These are phyloP conservation scores for Parastagonospora nodorum DNA, from an alignment of 2,329 filamentous ascomycete species.

Conservation along the genomic window DNA sequence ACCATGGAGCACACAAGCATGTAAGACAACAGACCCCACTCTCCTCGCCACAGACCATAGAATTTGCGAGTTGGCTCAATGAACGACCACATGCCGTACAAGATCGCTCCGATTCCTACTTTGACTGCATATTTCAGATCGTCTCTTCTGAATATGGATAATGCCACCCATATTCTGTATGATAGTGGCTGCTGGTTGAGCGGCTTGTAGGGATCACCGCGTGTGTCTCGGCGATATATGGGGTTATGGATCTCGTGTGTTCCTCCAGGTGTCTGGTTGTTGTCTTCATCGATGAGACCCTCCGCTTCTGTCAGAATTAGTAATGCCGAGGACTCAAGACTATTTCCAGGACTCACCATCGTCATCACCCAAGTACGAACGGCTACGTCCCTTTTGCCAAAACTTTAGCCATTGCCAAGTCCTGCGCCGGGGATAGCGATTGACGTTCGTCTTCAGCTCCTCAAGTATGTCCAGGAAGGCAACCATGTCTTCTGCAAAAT, in stretches of 20 bases:
- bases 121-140: slow-evolving; percentile 85
- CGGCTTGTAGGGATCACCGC: slow-evolving; percentile 35
- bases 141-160: slow-evolving; percentile 65
- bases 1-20: slow-evolving; percentile 96
- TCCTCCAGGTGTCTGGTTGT: slow-evolving; percentile 32
- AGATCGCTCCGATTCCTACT: slow-evolving; percentile 84
- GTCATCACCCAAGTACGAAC: slow-evolving; percentile 15
- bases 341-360: slow-evolving; percentile 16
- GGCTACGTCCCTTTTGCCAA: slow-evolving; percentile 59
- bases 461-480: slow-evolving; percentile 83
- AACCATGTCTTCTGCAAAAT: slow-evolving; percentile 89
- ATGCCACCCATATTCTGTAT: slow-evolving; percentile 60
- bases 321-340: not conserved
- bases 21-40: slow-evolving; percentile 95
- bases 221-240: slow-evolving; percentile 34
- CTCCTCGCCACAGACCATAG: slow-evolving; percentile 88
- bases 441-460: slow-evolving; percentile 75
- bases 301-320: slow-evolving; percentile 20
- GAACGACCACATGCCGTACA: slow-evolving; percentile 91
- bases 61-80: slow-evolving; percentile 75
- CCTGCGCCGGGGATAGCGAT: slow-evolving; percentile 64
- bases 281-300: slow-evolving; percentile 29
- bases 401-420: slow-evolving; percentile 87
- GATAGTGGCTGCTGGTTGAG: slow-evolving; percentile 40
- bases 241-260: slow-evolving; percentile 45